Conservation (phyloP, 2,329 filamentous ascomycete genomes). For the Mycosphaerella sp. region DNA sequence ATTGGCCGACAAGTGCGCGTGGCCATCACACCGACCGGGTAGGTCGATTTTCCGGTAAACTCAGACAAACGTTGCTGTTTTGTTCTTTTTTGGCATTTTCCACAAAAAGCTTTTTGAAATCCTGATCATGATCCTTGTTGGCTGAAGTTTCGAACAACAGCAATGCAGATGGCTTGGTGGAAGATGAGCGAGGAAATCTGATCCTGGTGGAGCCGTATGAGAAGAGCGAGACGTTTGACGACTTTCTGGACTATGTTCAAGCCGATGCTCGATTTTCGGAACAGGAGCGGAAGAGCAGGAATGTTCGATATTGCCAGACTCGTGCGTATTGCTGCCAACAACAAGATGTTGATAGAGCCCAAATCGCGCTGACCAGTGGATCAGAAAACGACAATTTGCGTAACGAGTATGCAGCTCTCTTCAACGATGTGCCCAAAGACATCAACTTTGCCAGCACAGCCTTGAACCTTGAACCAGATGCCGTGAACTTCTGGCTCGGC, state of each 20-base stretch:
- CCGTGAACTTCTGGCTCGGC: slow-evolving; percentile 78
- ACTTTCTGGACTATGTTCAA: slow-evolving; percentile 58
- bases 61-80: too few relatives aligned
- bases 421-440: slow-evolving; percentile 55
- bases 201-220: slow-evolving; percentile 68
- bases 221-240: slow-evolving; percentile 54
- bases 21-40: slow-evolving; percentile 69
- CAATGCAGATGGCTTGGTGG: slow-evolving; percentile 56
- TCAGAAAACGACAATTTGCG: slow-evolving; percentile 75
- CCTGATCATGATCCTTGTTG: not conserved
- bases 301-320: slow-evolving; percentile 67
- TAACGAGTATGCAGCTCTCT: slow-evolving; percentile 61
- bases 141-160: slow-evolving; percentile 30
- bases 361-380: slow-evolving; percentile 2
- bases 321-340: slow-evolving; percentile 43
- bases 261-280: slow-evolving; percentile 34
- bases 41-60: slow-evolving; percentile 27
- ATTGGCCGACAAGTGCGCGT: slow-evolving; percentile 60
- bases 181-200: slow-evolving; percentile 49
- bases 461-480: slow-evolving; percentile 60
- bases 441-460: slow-evolving; percentile 70
- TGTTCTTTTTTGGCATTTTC: too few relatives aligned
- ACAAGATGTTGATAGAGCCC: not conserved
- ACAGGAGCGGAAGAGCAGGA: slow-evolving; percentile 1
- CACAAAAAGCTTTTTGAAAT: too few relatives aligned